Conservation (phyloP, 2,329 filamentous ascomycete species). For the Metarhizium humberi region DNA sequence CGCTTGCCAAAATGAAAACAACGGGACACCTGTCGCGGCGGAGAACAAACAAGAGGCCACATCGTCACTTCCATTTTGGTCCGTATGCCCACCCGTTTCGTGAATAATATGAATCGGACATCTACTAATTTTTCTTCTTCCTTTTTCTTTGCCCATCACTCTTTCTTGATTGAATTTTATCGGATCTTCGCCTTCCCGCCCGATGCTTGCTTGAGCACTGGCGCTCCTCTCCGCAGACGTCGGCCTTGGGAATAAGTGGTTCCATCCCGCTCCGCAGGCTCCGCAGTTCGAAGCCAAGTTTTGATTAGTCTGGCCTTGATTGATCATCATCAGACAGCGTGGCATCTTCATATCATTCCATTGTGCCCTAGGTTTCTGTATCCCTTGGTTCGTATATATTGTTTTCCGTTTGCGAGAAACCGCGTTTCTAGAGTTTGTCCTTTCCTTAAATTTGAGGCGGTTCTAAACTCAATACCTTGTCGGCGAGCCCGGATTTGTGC, state of each 20-base stretch:
- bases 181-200: neutral
- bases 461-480: neutral
- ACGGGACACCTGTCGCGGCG: neutral
- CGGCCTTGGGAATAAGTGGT: neutral
- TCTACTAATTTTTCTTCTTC: neutral
- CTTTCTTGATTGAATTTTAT: neutral
- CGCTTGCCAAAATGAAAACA: neutral
- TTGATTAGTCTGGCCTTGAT: neutral
- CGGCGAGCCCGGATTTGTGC: neutral
- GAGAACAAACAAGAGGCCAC: neutral
- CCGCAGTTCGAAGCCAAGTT: neutral
- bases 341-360: conserved; percentile 10
- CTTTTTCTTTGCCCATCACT: neutral
- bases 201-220: neutral
- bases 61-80: neutral
- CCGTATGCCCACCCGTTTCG: neutral
- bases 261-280: neutral
- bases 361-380: neutral
- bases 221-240: neutral
- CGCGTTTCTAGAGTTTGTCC: neutral
- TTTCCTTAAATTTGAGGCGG: no score
- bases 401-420: neutral
- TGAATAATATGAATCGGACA: neutral
- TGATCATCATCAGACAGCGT: conserved; percentile 12
- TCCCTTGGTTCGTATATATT: neutral